Percentiles rank a stretch among this genome's conserved stretches.
Evolutionary conservation across 345 rosid genomes (phyloP).

Genomic region (Angophora floribunda): DNA sequence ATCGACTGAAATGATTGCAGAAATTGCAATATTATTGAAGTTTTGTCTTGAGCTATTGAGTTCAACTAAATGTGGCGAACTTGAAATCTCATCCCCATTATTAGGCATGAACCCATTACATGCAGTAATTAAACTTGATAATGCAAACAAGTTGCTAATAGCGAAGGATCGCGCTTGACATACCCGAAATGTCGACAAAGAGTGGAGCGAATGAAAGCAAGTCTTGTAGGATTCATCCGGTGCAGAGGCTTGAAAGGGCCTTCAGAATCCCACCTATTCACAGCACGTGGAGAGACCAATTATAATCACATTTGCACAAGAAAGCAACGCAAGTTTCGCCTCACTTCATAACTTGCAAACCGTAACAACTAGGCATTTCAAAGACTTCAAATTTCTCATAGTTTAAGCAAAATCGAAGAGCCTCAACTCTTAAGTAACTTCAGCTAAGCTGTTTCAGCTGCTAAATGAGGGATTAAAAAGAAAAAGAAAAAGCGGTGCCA

Average conservation of each 20-base stretch:
- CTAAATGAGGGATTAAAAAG: neutral
- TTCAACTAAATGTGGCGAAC: neutral
- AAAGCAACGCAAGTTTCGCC: neutral
- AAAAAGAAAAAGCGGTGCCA: neutral
- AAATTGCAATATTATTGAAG: neutral
- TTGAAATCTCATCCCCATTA: neutral
- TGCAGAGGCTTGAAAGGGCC: constrained; percentile 93
- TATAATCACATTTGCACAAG: neutral
- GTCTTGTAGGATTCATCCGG: constrained; percentile 70
- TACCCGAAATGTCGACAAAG: constrained; percentile 85
- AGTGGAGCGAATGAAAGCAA: constrained; percentile 89
- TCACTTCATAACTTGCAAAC: neutral
- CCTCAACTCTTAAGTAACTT: neutral
- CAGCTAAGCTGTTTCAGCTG: neutral
- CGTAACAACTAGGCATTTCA: neutral
- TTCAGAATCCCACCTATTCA: constrained; percentile 82
- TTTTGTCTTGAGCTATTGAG: neutral
- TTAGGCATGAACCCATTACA: neutral
- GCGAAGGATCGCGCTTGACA: neutral
- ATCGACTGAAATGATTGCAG: neutral
- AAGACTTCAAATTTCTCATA: neutral
- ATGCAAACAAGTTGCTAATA: neutral
- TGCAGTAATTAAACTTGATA: neutral
- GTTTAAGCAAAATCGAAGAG: neutral
- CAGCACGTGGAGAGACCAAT: neutral